Base-by-base conservation (phyloP, 2,329 filamentous ascomycete species). In the Phyllosticta paracitricarpa region DNA sequence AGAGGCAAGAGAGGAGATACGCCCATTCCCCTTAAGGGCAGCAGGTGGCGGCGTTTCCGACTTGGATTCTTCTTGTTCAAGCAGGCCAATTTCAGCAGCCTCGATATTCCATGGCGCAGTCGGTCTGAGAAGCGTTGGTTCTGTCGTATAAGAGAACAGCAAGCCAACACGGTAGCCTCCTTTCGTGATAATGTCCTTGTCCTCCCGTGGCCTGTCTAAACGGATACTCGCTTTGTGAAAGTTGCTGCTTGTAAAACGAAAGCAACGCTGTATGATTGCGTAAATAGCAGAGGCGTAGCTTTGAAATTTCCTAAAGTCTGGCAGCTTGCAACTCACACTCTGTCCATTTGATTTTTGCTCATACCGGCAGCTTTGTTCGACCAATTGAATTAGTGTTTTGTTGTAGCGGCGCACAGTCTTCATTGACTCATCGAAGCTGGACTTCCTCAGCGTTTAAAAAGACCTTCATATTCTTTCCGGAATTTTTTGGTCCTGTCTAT, bases 361-460 rank as follows among this genome's bases (percentile, higher is more conserved):
- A 19, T 51, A 9, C 2, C 30, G 33, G 12, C 5, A 12, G 3
- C 33, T 51, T 52, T 71, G 68, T 9, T 65, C 63, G 1, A 67
- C 70, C 59, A 72, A 63, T n/a, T 61, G 65, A 40, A 66, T 55
- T 0, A 71, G 64, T 1, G 64, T 63, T 2, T 59, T 56, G 52
- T 71, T 71, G 2, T 66, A 63, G 28, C 64, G 60, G 17, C 65
- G 62, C 9, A 71, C 51, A n/a, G 61, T 62, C 4, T 28, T 48
- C 58, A 73, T 67, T 12, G 72, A 57, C 48, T 69, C 67, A 19
- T 65, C 62, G 33, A 72, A 73, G 14, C 68, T 66, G 1, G 64
- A 57, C 58, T 68, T 69, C 7, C 63, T 66, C 1, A 73, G 61
- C 40, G 68, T 70, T n/a, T n/a, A n/a, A n/a, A n/a, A n/a, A 72